Evolutionary conservation across 148 eudicot species (phyloP).

Genomic region (Rhododendron ferrugineum): DNA sequence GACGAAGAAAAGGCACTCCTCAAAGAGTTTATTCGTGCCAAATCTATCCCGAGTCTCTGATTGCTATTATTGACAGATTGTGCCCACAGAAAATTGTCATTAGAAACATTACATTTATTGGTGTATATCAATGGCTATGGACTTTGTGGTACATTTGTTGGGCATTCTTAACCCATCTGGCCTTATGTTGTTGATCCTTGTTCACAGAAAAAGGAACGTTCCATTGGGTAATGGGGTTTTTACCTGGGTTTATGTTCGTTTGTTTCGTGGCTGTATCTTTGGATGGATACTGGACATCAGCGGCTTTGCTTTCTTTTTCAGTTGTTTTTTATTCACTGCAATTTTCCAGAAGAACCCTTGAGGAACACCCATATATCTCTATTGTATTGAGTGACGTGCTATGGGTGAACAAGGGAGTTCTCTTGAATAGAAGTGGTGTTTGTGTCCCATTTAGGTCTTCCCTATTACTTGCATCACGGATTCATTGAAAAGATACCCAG

Average conservation of each 20-base stretch:
- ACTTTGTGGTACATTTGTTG: background rate
- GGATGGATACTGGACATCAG: background rate
- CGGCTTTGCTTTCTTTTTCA: background rate
- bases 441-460: background rate
- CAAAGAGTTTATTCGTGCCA: constrained; percentile 47
- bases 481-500: background rate
- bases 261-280: background rate
- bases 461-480: background rate
- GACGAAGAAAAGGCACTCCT: constrained; percentile 68
- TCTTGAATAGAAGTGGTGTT: background rate
- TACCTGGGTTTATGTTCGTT: background rate
- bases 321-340: background rate
- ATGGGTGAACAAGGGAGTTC: background rate
- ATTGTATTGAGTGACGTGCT: background rate
- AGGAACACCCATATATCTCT: background rate
- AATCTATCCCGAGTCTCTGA: constrained; percentile 37
- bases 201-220: background rate
- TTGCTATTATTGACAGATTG: background rate
- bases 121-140: background rate
- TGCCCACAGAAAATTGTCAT: background rate
- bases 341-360: background rate
- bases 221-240: background rate
- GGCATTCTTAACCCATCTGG: background rate
- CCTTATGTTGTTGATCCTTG: background rate
- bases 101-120: background rate